These are phyloP conservation scores for Phlebopus sp. DNA, from an alignment of 1,284 basidiomycete species.

Conservation along the genomic window DNA sequence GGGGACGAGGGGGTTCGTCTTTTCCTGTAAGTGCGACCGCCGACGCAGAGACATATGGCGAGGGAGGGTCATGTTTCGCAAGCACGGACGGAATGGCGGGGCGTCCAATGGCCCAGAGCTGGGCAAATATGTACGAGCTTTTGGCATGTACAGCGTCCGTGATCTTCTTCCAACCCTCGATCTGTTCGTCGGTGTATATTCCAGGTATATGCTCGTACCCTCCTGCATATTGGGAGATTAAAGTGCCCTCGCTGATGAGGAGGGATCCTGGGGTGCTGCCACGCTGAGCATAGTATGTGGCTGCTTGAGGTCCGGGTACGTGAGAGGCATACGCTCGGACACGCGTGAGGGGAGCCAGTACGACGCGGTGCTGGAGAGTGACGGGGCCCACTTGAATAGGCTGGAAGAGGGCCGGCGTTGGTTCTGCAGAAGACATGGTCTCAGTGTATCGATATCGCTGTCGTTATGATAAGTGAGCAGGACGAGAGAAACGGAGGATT, in stretches of 20 bases:
- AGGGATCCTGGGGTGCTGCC: constrained; percentile 26
- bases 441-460: too few relatives aligned
- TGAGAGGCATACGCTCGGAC: constrained; percentile 24
- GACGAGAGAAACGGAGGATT: too few relatives aligned
- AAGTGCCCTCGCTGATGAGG: constrained; percentile 35
- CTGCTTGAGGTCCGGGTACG: constrained; percentile 16
- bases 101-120: constrained; percentile 44
- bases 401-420: constrained; percentile 25
- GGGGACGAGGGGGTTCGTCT: constrained; percentile 19
- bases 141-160: constrained; percentile 42
- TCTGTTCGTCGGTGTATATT: constrained; percentile 23
- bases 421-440: constrained; percentile 6
- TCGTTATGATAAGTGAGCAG: too few relatives aligned
- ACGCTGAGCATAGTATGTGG: constrained; percentile 34
- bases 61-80: constrained; percentile 20
- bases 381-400: constrained; percentile 34
- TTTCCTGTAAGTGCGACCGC: constrained; percentile 33
- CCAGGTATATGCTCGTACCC: constrained; percentile 24
- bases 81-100: constrained; percentile 29
- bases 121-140: constrained; percentile 37
- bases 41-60: constrained; percentile 40
- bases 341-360: constrained; percentile 35
- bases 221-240: constrained; percentile 27
- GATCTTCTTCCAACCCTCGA: constrained; percentile 28
- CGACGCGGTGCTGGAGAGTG: constrained; percentile 31